Evolutionary conservation across 768 basidiomycete species (phyloP).

Genomic region (Glaciozyma martinii): DNA sequence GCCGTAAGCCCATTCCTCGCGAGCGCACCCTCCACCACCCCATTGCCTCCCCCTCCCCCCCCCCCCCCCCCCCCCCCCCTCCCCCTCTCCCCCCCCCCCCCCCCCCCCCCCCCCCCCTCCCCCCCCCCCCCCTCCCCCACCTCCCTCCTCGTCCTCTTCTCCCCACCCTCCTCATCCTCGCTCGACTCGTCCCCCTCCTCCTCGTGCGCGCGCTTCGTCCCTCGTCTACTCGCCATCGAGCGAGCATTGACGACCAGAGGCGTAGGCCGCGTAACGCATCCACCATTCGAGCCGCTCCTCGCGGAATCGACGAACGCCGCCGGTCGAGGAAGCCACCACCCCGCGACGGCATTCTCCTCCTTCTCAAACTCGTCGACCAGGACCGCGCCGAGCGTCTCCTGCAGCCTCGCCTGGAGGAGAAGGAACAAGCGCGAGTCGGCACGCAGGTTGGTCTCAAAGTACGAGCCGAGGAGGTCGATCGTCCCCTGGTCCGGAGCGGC

Average conservation of each 20-base stretch:
- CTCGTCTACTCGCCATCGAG: constrained; percentile 20
- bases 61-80: too few relatives aligned
- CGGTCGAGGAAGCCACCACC: constrained; percentile 10
- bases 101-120: too few relatives aligned
- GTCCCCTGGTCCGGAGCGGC: constrained; percentile 7
- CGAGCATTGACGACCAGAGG: neutral
- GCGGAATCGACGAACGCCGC: neutral
- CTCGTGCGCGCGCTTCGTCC: constrained; percentile 18
- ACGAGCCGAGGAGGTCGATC: constrained; percentile 16
- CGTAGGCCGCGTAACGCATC: neutral
- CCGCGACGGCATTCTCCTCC: neutral
- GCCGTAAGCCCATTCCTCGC: constrained; percentile 59
- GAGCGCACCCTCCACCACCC: neutral
- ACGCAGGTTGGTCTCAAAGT: constrained; percentile 25
- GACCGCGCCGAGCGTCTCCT: constrained; percentile 5
- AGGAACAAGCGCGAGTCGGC: constrained; percentile 20
- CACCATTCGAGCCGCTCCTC: neutral
- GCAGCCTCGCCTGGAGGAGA: constrained; percentile 23
- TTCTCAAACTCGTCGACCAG: constrained; percentile 16
- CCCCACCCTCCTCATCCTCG: too few relatives aligned
- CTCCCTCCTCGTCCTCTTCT: too few relatives aligned
- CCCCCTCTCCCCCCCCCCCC: too few relatives aligned
- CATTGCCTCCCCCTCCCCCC: too few relatives aligned
- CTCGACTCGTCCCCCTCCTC: neutral
- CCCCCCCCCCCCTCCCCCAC: too few relatives aligned